Evolutionary conservation across 1,284 basidiomycete genomes (phyloP).

Genomic region (Malassezia arunalokei): DNA sequence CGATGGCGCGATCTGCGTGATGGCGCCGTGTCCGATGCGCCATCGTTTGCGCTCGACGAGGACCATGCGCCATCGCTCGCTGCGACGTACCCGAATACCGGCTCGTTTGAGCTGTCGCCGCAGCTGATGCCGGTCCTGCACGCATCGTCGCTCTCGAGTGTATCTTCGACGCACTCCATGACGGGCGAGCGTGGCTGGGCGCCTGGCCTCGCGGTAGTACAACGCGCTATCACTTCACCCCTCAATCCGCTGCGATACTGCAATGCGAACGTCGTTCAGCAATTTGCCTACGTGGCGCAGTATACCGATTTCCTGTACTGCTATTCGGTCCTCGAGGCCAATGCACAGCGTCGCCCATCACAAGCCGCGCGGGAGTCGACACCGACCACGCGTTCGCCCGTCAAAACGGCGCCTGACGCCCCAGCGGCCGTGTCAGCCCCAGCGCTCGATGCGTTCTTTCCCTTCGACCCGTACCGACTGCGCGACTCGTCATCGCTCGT

Average conservation of each 20-base stretch:
- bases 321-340: conserved; percentile 80
- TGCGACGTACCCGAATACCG: conserved; percentile 8
- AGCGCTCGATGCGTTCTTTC: conserved; percentile 79
- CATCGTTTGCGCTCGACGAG: conserved; percentile 17
- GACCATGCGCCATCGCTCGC: conserved; percentile 9
- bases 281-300: conserved; percentile 88
- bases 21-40: conserved; percentile 1
- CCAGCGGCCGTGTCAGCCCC: conserved; percentile 18
- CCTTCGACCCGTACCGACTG: conserved; percentile 92
- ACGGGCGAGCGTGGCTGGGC: conserved; percentile 56
- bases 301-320: conserved; percentile 87
- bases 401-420: neutral
- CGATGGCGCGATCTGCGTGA: conserved; percentile 70
- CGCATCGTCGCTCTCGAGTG: conserved; percentile 7
- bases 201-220: conserved; percentile 63
- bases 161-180: conserved; percentile 12
- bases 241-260: conserved; percentile 68
- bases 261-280: conserved; percentile 74
- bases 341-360: conserved; percentile 42
- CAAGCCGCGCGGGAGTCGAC: conserved; percentile 11
- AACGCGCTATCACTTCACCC: conserved; percentile 66
- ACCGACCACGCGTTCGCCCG: neutral
- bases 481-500: conserved; percentile 52
- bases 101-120: conserved; percentile 13
- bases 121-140: conserved; percentile 10